Evolutionary conservation across 768 basidiomycete species (phyloP), one percentile per base, ranked within the genome.

Genomic region (Lactifluus subvellereus): DNA sequence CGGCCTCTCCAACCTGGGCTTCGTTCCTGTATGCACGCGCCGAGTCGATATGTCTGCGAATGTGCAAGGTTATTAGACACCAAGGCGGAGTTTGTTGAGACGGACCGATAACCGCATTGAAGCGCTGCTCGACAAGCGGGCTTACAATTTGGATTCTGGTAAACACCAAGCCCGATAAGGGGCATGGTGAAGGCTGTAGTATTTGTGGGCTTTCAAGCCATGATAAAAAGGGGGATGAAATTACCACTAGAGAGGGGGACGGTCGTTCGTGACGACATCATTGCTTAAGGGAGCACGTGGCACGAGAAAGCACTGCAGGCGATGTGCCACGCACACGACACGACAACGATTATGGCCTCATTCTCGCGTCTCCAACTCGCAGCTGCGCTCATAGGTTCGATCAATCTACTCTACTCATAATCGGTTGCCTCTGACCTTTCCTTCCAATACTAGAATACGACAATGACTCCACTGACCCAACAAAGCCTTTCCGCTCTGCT

Each of bases 331-430:
- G 27, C 50, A 52, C 55, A 52, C 55, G 35, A 37, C 55, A 40
- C 32, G 27, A 27, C 27, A 27, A 27, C 27, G 27, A 18, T 18
- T 48, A 71, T 72, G 70, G 73, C 80, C 54, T 71, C 80, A 2
- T 93, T 94, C 74, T 94, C 91, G 59, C 86, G 92, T 65, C 76
- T 93, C 66, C 91, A 94, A 74, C 79, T 94, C 57, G 92, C 91
- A 9, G 92, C 92, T 49, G 91, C 91, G 27, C 75, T 94, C 61
- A 79, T 94, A 53, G 92, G 92, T 92, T 74, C 70, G 81, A 71
- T 59, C 13, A 48, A 52, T 43, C 50, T 13, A 57, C 16, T 47
- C 56, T 63, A 58, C 33, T 22, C 38, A 35, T 59, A 30, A 11
- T 45, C 4, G 20, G 32, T 13, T 57, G 1, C 32, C 65, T 68